Evolutionary conservation across 2,329 filamentous ascomycete species (phyloP), one percentile per base, ranked within the genome.

Genomic region (Colletotrichum noveboracense): DNA sequence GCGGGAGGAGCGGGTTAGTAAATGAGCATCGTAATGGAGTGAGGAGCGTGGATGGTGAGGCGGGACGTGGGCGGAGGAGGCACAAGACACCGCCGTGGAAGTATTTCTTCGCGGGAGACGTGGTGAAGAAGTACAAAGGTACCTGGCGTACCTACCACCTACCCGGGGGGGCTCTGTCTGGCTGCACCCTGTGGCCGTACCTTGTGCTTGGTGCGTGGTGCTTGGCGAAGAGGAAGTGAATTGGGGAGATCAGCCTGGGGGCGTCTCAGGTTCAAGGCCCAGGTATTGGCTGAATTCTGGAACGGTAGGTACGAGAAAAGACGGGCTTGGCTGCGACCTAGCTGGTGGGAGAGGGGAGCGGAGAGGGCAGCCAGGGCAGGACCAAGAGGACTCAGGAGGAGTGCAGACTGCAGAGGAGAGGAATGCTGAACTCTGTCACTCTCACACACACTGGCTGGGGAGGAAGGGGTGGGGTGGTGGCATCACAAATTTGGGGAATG

Each of bases 1-100:
- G 70, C 48, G 70, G 74, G 74, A 76, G 58, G 58, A 73, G 74
- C 74, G 70, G 74, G 70, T 76, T 76, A 68, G 70, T 75, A 73
- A 75, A 75, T 64, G 74, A 73, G 70, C 64, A 75, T 74, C 70
- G 65, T 68, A 74, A 75, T 73, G 70, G 67, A 32, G 55, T 36
- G 43, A 28, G 65, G 34, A 24, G 43, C n/a, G 48, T 38, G 28
- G 34, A 60, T 55, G 38, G 43, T 55, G 69, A 55, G 65, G 38
- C 43, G 68, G 65, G 68, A 74, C 64, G 62, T 70, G 69, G 64
- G 69, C 69, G 69, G 43, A 28, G 62, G 73, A 74, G 56, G 28
- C 13, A 71, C 18, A n/a, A 0, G 1, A 43, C 38, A 16, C 38
- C 36, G 36, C 36, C 6, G 38, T 43, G 65, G 14, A 74, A 64